Base-by-base conservation (phyloP, 768 basidiomycete genomes). In the Podaxis mareebaensis region DNA sequence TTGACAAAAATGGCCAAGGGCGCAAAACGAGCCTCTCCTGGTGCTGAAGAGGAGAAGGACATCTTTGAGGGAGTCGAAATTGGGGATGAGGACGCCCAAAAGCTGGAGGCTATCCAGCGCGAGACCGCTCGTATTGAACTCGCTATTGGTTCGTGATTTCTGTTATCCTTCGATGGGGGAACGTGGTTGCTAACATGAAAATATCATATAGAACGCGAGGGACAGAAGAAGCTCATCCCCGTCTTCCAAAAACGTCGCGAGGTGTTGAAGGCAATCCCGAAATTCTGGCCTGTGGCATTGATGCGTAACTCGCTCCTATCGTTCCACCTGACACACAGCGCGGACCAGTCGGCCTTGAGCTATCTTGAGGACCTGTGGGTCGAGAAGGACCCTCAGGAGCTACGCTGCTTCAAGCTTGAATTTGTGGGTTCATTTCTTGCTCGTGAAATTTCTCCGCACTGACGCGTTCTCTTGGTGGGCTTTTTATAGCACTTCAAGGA, bases 331-430 rank as follows among this genome's bases (percentile, higher is more conserved):
- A 88, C 90, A 71, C 91, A 92, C 72, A 82, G 79, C 58, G 82
- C 87, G 20, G 95, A 97, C 76, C 86, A 89, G 72, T 81, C 87
- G 65, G 95, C 95, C 12, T 75, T 97, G 76, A 88, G 84, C 73
- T 92, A 90, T 73, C 79, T 96, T 63, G 89, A 93, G 71, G 93
- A 96, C 69, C 67, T 97, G 22, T 95, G 94, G 91, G 79, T 96
- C 40, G 81, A 78, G 63, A 86, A 92, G 60, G 88, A 96, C 71
- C 69, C 81, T 46, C 74, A 76, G 48, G 95, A 97, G 74, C 87
- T 88, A 61, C 79, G 95, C 69, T 89, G 88, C 71, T 96, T 89
- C 78, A 90, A 88, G 55, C 75, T 96, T 60, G 90, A 95, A 80
- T 94, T 97, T 77, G 95, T 96, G 75, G 71, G 95, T 86, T 36